Evolutionary conservation across 1,139 yeast genomes (phyloP).

Genomic region (Candida sp.): DNA sequence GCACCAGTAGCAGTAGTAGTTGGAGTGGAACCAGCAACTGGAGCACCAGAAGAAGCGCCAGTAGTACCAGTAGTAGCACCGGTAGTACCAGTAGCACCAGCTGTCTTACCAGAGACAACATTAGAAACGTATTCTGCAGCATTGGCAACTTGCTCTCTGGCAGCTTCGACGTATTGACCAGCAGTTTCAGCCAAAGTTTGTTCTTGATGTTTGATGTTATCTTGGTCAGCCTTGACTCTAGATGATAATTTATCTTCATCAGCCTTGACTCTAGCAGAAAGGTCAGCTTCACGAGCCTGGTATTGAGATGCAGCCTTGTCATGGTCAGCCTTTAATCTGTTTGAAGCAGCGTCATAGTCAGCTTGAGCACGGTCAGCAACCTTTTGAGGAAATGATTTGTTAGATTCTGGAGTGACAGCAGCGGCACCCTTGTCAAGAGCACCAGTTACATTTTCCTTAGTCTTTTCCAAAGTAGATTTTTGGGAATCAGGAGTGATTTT

Average conservation of each 20-base stretch:
- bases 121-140: constrained; percentile 63
- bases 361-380: constrained; percentile 52
- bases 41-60: constrained; percentile 43
- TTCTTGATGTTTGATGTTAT: constrained; percentile 22
- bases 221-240: constrained; percentile 23
- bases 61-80: constrained; percentile 58
- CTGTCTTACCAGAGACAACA: constrained; percentile 57
- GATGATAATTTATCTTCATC: neutral
- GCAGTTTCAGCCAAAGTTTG: constrained; percentile 54
- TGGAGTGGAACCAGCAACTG: neutral
- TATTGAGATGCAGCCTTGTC: neutral
- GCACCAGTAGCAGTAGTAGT: neutral
- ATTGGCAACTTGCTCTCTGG: constrained; percentile 56
- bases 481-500: constrained; percentile 68
- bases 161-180: constrained; percentile 55
- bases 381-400: constrained; percentile 69
- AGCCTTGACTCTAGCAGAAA: neutral
- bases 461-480: constrained; percentile 62
- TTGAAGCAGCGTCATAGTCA: constrained; percentile 41
- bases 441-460: constrained; percentile 70
- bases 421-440: constrained; percentile 62
- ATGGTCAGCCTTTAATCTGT: neutral
- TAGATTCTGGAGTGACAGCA: constrained; percentile 53
- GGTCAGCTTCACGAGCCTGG: constrained; percentile 28
- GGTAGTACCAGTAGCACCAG: constrained; percentile 45